These are phyloP conservation scores for Phallus indusiatus DNA, from an alignment of 768 basidiomycete species.

Conservation along the genomic window DNA sequence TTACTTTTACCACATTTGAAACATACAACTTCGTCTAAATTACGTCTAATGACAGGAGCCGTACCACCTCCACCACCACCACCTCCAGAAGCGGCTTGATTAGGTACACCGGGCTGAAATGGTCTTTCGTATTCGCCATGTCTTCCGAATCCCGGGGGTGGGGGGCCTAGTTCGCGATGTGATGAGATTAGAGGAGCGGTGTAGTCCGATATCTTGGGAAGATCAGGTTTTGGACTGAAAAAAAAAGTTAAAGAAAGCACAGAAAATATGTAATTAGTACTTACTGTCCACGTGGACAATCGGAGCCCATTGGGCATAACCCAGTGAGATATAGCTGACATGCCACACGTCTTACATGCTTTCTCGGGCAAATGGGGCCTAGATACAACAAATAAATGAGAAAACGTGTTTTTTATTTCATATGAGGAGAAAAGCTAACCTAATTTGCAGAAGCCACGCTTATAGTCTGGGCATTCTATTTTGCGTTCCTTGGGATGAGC, in stretches of 20 bases:
- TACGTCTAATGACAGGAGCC: slow-evolving; percentile 44
- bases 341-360: slow-evolving; percentile 84
- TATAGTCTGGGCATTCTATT: slow-evolving; percentile 92
- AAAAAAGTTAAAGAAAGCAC: slow-evolving; percentile 7
- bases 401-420: slow-evolving; percentile 3
- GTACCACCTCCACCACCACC: no score
- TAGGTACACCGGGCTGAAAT: slow-evolving; percentile 21
- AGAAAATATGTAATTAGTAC: slow-evolving; percentile 23
- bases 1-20: slow-evolving; percentile 52
- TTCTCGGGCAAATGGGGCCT: slow-evolving; percentile 85
- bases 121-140: slow-evolving; percentile 68
- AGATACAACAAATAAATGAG: slow-evolving; percentile 11
- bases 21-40: slow-evolving; percentile 76
- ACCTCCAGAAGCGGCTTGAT: slow-evolving; percentile 20
- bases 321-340: slow-evolving; percentile 89
- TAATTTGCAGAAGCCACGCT: slow-evolving; percentile 89
- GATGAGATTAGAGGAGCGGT: slow-evolving; percentile 69
- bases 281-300: slow-evolving; percentile 85
- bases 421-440: slow-evolving; percentile 39
- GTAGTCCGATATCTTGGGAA: slow-evolving; percentile 65
- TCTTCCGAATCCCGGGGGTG: slow-evolving; percentile 86
- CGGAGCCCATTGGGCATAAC: slow-evolving; percentile 84
- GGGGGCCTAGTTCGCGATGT: slow-evolving; percentile 74
- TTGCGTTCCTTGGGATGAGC: slow-evolving; percentile 88
- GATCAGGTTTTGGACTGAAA: slow-evolving; percentile 63